Evolutionary conservation across 2,329 filamentous ascomycete species (phyloP).

Genomic region (Eurotiales sp.): DNA sequence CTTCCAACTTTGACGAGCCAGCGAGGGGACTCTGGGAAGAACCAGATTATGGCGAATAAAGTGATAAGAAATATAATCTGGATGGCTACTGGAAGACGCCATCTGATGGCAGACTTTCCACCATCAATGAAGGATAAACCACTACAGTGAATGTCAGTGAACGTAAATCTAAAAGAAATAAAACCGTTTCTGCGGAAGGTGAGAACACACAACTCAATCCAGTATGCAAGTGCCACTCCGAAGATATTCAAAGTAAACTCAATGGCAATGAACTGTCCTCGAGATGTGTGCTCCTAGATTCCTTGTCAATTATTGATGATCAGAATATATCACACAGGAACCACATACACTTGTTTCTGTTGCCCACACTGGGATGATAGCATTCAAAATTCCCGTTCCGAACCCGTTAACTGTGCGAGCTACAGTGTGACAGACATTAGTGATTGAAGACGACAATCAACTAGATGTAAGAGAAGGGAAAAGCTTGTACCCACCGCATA

Average conservation of each 20-base stretch:
- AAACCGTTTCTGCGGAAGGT: neutral
- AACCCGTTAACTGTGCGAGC: conserved; percentile 61
- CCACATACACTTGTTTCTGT: conserved; percentile 52
- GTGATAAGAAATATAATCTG: conserved; percentile 62
- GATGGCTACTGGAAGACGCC: conserved; percentile 68
- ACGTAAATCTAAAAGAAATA: too few relatives aligned
- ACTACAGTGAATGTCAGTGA: conserved; percentile 21
- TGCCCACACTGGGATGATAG: conserved; percentile 68
- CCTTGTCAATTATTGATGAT: neutral
- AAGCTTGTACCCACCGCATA: conserved; percentile 50
- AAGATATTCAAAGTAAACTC: conserved; percentile 73
- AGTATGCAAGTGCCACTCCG: conserved; percentile 63
- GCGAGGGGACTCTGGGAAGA: conserved; percentile 64
- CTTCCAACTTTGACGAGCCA: conserved; percentile 62
- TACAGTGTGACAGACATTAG: conserved; percentile 18
- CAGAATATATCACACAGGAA: neutral
- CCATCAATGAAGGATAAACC: conserved; percentile 60
- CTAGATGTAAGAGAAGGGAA: neutral
- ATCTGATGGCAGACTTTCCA: conserved; percentile 56
- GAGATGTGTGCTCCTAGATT: conserved; percentile 57
- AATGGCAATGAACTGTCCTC: conserved; percentile 66
- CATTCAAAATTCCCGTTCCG: conserved; percentile 66
- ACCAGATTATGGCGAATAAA: conserved; percentile 56
- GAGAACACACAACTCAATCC: conserved; percentile 49
- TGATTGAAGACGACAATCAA: too few relatives aligned